Evolutionary conservation across 208 protist genomes (phyloP).

Genomic region (Leishmania guyanensis): DNA sequence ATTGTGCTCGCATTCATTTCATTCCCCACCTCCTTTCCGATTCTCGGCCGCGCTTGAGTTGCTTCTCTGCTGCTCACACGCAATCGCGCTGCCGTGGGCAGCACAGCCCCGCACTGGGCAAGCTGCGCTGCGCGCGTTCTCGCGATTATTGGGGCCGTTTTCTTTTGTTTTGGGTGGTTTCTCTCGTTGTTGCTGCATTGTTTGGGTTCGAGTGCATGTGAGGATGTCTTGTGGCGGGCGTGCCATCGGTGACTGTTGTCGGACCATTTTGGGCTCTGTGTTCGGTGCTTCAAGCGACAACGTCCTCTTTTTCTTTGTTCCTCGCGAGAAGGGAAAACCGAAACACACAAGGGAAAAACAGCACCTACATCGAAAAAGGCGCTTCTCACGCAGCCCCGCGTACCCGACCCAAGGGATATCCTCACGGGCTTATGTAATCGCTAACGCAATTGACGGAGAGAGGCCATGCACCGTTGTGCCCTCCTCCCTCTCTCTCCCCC

Average conservation of each 20-base stretch:
- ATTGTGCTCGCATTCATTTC: neutral
- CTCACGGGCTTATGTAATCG: neutral
- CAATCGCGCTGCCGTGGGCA: neutral
- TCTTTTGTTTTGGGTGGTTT: neutral
- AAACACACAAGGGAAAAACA: no score
- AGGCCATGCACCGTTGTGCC: neutral
- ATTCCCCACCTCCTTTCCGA: neutral
- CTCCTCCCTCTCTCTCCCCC: neutral
- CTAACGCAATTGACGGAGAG: neutral
- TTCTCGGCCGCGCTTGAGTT: neutral
- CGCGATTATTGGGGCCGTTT: no score
- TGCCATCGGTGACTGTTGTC: neutral
- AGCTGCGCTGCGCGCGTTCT: neutral
- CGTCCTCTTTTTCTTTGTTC: neutral
- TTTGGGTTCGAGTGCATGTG: neutral
- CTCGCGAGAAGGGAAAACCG: neutral
- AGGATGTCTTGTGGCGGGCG: neutral
- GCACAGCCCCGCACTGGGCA: neutral
- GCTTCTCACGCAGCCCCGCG: neutral
- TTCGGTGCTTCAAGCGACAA: neutral
- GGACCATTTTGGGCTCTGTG: neutral
- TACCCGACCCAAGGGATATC: neutral
- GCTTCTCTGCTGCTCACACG: neutral
- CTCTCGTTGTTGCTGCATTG: neutral
- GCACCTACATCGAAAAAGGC: no score